Conservation (phyloP, 805 yeast species). For the Yamadazyma endophytica region DNA sequence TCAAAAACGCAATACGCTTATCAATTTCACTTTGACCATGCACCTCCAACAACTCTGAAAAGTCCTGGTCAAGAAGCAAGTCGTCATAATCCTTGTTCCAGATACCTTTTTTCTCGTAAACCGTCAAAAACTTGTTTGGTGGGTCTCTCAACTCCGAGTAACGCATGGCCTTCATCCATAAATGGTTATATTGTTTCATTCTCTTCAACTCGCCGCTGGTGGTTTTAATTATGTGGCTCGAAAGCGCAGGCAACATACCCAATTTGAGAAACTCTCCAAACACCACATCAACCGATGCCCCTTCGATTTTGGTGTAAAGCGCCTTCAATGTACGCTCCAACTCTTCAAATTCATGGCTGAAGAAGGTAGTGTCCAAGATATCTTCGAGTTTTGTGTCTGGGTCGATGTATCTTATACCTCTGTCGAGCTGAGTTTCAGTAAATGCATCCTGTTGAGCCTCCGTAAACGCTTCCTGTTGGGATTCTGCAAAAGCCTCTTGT, state of each 20-base stretch:
- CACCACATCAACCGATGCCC: slow-evolving; percentile 3
- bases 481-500: neutral
- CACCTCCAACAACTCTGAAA: slow-evolving; percentile 5
- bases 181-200: slow-evolving; percentile 10
- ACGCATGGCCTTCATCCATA: slow-evolving; percentile 8
- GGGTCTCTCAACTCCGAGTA: slow-evolving; percentile 1
- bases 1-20: slow-evolving; percentile 10
- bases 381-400: neutral
- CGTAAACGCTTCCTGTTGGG: neutral
- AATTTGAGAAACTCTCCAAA: slow-evolving; percentile 9
- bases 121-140: slow-evolving; percentile 4
- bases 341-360: neutral
- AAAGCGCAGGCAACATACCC: slow-evolving; percentile 13
- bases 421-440: neutral
- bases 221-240: slow-evolving; percentile 15
- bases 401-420: neutral
- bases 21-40: slow-evolving; percentile 11
- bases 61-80: slow-evolving; percentile 3
- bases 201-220: slow-evolving; percentile 11
- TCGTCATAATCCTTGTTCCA: slow-evolving; percentile 13
- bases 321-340: too few relatives aligned
- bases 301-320: too few relatives aligned
- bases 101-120: slow-evolving; percentile 10
- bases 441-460: neutral
- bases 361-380: neutral